Evolutionary conservation across 306 rosid species (phyloP), one percentile per base, ranked within the genome.

Genomic region (Cicer cuneatum): DNA sequence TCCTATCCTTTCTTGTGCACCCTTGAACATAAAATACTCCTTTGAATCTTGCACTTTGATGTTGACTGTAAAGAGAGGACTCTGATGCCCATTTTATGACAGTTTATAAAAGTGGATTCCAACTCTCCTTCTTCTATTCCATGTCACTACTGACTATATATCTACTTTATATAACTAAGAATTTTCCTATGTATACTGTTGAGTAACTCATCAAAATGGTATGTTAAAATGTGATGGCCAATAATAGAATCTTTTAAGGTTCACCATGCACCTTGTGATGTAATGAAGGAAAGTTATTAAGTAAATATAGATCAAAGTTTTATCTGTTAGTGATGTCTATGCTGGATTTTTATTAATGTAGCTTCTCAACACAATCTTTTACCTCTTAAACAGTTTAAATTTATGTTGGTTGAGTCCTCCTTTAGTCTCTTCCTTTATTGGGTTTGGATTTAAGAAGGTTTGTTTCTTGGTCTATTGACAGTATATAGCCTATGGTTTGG

Each of bases 31-130:
- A 46, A 21, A 58, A 45, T n/a, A 45, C 47, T 72, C 59, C 35
- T 58, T 58, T 33, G 62, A 77, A 68, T 77, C 51, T 58, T 68
- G 42, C n/a, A 51, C 77, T 51, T 29, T 10, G 54, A 51, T 40
- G 68, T 13, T 35, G 14, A 35, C 52, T 68, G 39, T 13, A 24
- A 38, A 58, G 62, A 45, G 70, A 19, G 29, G 38, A 39, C 64
- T 47, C 2, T 10, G 47, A 12, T 11, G 10, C 72, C 40, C 66
- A n/a, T 21, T 16, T 9, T 37, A 62, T 10, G 21, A 14, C 37
- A 15, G 48, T 49, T 53, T 21, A 24, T 67, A 51, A 69, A 40
- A 53, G 57, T 14, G 24, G 39, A 74, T 18, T 51, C 51, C 72
- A 78, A 14, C 21, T 37, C 38, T n/a, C 62, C 21, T 59, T 68